Percentiles rank a stretch among this genome's conserved stretches.
Evolutionary conservation across 148 eudicot species (phyloP).

Genomic region (Heliosperma pusillum): DNA sequence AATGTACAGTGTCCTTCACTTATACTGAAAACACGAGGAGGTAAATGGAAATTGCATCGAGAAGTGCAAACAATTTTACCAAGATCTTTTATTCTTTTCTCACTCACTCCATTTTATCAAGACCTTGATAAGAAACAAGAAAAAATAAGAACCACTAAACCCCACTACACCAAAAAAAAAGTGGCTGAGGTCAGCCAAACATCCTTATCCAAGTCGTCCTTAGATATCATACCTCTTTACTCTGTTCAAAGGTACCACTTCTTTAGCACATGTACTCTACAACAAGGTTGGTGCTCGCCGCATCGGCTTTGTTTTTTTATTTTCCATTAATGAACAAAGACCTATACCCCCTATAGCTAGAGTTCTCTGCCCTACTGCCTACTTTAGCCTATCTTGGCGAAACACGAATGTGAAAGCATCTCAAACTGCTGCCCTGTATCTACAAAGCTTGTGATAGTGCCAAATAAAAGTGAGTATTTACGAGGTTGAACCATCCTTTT

Average conservation of each 20-base stretch:
- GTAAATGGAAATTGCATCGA: no score
- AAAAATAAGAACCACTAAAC: not conserved
- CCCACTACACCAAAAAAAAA: not conserved
- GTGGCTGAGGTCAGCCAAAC: slow-evolving; percentile 1
- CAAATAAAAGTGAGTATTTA: slow-evolving; percentile 14
- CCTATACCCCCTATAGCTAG: slow-evolving; percentile 4
- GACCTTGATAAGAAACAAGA: not conserved
- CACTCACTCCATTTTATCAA: slow-evolving; percentile 4
- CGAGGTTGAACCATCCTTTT: slow-evolving; percentile 9
- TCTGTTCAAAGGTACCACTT: slow-evolving; percentile 7
- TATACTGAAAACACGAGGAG: no score
- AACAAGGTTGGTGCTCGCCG: slow-evolving; percentile 34
- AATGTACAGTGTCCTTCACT: no score
- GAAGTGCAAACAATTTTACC: not conserved
- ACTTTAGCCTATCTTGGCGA: slow-evolving; percentile 17
- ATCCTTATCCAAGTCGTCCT: slow-evolving; percentile 19
- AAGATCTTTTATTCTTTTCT: not conserved
- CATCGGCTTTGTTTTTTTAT: slow-evolving; percentile 23
- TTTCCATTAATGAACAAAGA: slow-evolving; percentile 6
- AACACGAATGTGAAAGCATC: slow-evolving; percentile 28
- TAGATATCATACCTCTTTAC: not conserved
- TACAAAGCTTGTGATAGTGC: slow-evolving; percentile 21
- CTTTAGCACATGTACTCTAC: slow-evolving; percentile 23
- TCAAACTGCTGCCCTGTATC: slow-evolving; percentile 21
- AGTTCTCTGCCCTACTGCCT: slow-evolving; percentile 14